Percentiles rank a stretch among this genome's conserved stretches.
phyloP scores from a whole-genome alignment of 495 filamentous ascomycete species.

The Glonium stellatum region DNA sequence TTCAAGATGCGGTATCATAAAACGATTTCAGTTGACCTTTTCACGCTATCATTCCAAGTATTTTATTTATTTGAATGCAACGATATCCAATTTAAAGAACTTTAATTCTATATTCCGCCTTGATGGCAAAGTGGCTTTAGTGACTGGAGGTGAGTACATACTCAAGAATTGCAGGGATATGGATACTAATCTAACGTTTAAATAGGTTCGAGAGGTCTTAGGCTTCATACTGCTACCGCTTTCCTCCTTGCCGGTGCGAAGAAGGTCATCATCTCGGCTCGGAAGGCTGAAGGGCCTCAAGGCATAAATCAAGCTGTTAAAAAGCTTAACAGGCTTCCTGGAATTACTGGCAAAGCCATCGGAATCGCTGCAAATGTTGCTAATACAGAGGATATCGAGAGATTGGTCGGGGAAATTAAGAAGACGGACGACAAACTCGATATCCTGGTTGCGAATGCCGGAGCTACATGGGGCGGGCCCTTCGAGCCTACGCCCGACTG shows the following conservation, averaged over 20 bases:
- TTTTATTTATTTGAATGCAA: conserved; percentile 9
- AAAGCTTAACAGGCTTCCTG: conserved; percentile 36
- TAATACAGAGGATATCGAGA: conserved; percentile 35
- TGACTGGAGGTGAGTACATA: conserved; percentile 35
- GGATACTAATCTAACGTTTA: conserved; percentile 9
- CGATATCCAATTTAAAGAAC: conserved; percentile 34
- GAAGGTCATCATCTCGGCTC: conserved; percentile 39
- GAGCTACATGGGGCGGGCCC: conserved; percentile 39
- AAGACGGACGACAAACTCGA: conserved; percentile 35
- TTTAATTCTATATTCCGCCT: conserved; percentile 37
- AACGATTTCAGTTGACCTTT: neutral
- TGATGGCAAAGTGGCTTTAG: conserved; percentile 40
- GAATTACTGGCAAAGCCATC: conserved; percentile 35
- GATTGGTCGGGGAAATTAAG: conserved; percentile 36
- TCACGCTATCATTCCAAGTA: neutral
- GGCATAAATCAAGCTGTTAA: conserved; percentile 40
- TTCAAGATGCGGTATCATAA: conserved; percentile 11
- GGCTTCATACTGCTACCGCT: conserved; percentile 40
- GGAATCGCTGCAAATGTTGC: conserved; percentile 41
- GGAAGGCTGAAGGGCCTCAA: conserved; percentile 33
- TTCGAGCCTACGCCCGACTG: conserved; percentile 41
- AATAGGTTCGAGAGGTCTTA: conserved; percentile 37
- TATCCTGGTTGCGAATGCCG: conserved; percentile 41
- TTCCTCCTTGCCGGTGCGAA: conserved; percentile 39
- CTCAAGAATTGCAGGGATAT: neutral